phyloP scores from a whole-genome alignment of 2,329 filamentous ascomycete genomes.

The Alternaria brassicae region DNA sequence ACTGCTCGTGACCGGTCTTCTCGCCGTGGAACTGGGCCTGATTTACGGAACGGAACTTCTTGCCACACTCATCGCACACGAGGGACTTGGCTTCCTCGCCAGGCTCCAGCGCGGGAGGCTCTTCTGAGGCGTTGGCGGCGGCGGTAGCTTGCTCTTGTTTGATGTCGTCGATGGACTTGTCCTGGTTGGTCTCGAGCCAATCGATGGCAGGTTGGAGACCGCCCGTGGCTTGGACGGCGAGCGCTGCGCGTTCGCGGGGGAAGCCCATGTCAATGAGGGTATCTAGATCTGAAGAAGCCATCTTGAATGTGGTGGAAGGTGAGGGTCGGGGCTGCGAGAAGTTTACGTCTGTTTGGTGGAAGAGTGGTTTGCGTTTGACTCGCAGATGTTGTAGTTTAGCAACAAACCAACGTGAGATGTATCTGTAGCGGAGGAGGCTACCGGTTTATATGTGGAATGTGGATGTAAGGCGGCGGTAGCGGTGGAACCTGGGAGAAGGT shows the following conservation, averaged over 20 bases:
- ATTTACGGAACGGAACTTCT: slow-evolving; percentile 81
- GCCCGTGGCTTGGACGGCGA: slow-evolving; percentile 84
- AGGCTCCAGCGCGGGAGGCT: slow-evolving; percentile 71
- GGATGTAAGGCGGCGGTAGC: slow-evolving; percentile 17
- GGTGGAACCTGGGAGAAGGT: slow-evolving; percentile 23
- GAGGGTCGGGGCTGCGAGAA: slow-evolving; percentile 9
- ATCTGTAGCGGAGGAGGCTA: slow-evolving; percentile 1
- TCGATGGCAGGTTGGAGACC: slow-evolving; percentile 86
- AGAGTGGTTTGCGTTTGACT: slow-evolving; percentile 3
- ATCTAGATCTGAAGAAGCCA: slow-evolving; percentile 62
- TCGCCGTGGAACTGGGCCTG: slow-evolving; percentile 89
- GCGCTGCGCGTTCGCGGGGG: slow-evolving; percentile 77
- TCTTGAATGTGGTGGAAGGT: slow-evolving; percentile 33
- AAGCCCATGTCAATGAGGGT: slow-evolving; percentile 76
- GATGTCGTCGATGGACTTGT: slow-evolving; percentile 85
- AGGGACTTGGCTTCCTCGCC: slow-evolving; percentile 80
- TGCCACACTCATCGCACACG: slow-evolving; percentile 93
- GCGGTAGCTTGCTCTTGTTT: slow-evolving; percentile 56
- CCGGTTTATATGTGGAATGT: slow-evolving; percentile 5
- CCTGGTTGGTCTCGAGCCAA: slow-evolving; percentile 92
- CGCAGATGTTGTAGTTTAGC: not conserved
- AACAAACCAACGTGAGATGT: not conserved
- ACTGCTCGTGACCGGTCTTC: slow-evolving; percentile 90
- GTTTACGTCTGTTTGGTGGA: not conserved
- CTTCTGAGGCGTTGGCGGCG: slow-evolving; percentile 48